Evolutionary conservation across 176 grass and related monocot species (phyloP).

Genomic region (Aegilops umbellulata): DNA sequence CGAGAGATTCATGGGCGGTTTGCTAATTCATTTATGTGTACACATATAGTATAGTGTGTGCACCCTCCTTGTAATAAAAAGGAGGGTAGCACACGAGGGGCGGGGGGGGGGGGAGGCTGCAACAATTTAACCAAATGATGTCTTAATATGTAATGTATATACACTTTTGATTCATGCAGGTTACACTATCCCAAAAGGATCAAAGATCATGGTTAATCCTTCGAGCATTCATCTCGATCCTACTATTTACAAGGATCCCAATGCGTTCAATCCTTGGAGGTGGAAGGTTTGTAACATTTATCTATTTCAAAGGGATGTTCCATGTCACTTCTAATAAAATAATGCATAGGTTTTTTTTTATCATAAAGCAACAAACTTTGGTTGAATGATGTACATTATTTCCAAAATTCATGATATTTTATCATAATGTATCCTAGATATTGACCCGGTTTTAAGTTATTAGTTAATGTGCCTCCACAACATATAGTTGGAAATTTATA

Average conservation of each 20-base stretch:
- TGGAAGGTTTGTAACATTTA: slow-evolving; percentile 44
- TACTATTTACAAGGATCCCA: slow-evolving; percentile 43
- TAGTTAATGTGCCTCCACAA: background rate
- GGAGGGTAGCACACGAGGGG: no score
- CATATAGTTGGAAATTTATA: background rate
- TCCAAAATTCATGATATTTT: background rate
- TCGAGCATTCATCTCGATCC: slow-evolving; percentile 42
- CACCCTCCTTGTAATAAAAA: no score
- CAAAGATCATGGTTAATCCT: slow-evolving; percentile 47
- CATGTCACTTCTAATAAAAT: no score
- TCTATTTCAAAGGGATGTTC: no score
- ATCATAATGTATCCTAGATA: background rate
- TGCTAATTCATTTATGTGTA: no score
- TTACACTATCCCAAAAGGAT: slow-evolving; percentile 53
- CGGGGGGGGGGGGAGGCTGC: no score
- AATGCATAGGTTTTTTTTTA: no score
- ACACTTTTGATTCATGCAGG: background rate
- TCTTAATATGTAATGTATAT: background rate
- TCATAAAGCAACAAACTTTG: background rate
- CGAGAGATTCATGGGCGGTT: no score
- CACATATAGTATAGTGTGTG: no score
- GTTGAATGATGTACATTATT: background rate
- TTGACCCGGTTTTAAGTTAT: background rate
- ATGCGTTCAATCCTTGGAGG: slow-evolving; percentile 54
- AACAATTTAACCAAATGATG: background rate